Evolutionary conservation across 1,284 basidiomycete species (phyloP).

Genomic region (Golubevia pallescens): DNA sequence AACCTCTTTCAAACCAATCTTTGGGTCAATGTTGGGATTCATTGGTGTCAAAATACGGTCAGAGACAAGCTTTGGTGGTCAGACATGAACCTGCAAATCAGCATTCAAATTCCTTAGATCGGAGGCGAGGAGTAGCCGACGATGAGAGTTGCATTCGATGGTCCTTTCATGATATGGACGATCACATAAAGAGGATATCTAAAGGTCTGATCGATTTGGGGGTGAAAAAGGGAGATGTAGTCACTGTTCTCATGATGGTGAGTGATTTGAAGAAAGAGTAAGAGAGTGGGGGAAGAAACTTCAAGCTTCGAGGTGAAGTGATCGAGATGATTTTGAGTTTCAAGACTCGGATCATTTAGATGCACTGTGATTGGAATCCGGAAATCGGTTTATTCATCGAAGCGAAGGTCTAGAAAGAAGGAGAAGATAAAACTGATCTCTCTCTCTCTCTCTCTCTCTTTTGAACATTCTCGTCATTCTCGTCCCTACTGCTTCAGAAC

Average conservation of each 20-base stretch:
- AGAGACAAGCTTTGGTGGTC: conserved; percentile 34
- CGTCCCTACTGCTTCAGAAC: conserved; percentile 27
- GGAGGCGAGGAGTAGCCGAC: too few species aligned
- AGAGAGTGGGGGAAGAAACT: too few species aligned
- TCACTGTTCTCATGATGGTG: conserved; percentile 46
- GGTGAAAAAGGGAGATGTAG: conserved; percentile 31
- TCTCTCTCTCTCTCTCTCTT: neutral
- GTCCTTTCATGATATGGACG: conserved; percentile 39
- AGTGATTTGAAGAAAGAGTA: too few species aligned
- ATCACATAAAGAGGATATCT: conserved; percentile 32
- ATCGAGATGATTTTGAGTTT: too few species aligned
- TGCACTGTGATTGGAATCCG: conserved; percentile 11
- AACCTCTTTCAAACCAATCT: conserved; percentile 26
- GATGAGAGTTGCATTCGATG: conserved; percentile 33
- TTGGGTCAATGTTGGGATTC: conserved; percentile 33
- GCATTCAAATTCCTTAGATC: conserved; percentile 9
- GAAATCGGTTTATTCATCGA: neutral
- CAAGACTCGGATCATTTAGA: too few species aligned
- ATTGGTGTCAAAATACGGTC: conserved; percentile 17
- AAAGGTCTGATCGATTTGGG: conserved; percentile 28
- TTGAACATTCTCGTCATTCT: neutral
- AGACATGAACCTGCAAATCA: conserved; percentile 39
- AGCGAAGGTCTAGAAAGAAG: too few species aligned
- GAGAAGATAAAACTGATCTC: too few species aligned
- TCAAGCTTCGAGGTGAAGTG: too few species aligned